Base-by-base conservation (phyloP, 306 rosid genomes). In the Crotalaria pallida region DNA sequence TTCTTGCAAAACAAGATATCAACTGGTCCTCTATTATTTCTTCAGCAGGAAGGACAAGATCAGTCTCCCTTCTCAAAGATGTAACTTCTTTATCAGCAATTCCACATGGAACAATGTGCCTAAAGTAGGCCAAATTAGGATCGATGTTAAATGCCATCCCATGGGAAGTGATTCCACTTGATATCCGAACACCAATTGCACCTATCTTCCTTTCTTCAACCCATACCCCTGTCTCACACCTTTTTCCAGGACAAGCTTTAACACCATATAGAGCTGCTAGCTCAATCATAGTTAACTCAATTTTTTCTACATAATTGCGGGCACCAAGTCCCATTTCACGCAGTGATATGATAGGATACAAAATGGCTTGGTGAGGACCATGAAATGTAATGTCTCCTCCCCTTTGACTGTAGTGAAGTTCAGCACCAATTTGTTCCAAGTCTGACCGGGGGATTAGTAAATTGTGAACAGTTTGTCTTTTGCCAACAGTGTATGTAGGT, bases 351-450 rank as follows among this genome's bases (percentile, higher is more conserved):
- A 94, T 81, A 56, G 98, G 97, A 67, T 90, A 88, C 43, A 88
- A 63, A 15, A 94, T 74, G 67, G 97, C 97, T 65, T 90, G 97
- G 78, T 73, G 89, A 19, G 97, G 96, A 76, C 97, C 97, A 58
- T 94, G 98, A 75, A 84, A 94, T 15, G 97, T 90, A 60, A 94
- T 85, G 76, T 90, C 98, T 19, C 98, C 92, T 65, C 98, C 98
- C 52, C 97, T 77, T 57, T 88, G 87, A 0, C 91, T 88, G 73
- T 88, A 84, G 81, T 84, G 84, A 67, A 94, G 82, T 40, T 88
- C 87, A 60, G 97, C 97, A 47, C 97, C 98, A 55, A 90, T 79
- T 58, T 26, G 52, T 62, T 84, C 80, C 29, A 94, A 79, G 16
- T 94, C 88, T 1, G 90, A 80, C 67, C 84, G 82, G 0, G 96